Evolutionary conservation across 352 stramenopile genomes (phyloP).

Genomic region (Globisporangium heterothallicum): DNA sequence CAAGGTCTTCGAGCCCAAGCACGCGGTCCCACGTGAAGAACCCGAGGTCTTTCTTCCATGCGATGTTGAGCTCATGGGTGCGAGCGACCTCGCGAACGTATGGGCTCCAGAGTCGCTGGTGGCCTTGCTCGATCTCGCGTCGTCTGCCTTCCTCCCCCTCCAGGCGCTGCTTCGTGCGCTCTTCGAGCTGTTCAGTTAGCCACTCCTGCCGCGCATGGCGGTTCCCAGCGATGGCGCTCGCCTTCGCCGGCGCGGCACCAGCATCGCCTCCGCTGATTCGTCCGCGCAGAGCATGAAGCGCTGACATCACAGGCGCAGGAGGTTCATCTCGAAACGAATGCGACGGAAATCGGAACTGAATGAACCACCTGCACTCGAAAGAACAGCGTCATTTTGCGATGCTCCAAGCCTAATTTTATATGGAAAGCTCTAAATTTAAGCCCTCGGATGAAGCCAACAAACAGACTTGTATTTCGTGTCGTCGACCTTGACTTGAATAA

Average conservation of each 20-base stretch:
- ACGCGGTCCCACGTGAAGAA: conserved; percentile 55
- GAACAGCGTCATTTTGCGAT: no score
- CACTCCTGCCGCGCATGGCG: conserved; percentile 35
- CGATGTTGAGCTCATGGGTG: conserved; percentile 59
- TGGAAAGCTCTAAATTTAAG: no score
- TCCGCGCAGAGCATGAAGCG: conserved; percentile 4
- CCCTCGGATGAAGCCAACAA: no score
- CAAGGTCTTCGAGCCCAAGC: conserved; percentile 30
- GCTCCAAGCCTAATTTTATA: neutral
- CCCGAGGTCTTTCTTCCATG: conserved; percentile 49
- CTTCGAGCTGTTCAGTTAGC: conserved; percentile 38
- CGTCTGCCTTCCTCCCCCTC: conserved; percentile 24
- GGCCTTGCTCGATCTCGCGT: conserved; percentile 22
- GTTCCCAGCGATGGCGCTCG: neutral
- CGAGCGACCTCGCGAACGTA: conserved; percentile 28
- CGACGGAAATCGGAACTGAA: no score
- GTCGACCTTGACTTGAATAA: neutral
- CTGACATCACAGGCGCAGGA: conserved; percentile 1
- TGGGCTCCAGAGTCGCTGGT: conserved; percentile 43
- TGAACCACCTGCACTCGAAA: no score
- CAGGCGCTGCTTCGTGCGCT: conserved; percentile 35
- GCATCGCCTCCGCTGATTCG: neutral
- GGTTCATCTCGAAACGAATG: neutral
- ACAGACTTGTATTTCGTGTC: no score
- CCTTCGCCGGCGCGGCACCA: neutral